Evolutionary conservation across 2,329 filamentous ascomycete species (phyloP).

Genomic region (Cordyceps pruinosa): DNA sequence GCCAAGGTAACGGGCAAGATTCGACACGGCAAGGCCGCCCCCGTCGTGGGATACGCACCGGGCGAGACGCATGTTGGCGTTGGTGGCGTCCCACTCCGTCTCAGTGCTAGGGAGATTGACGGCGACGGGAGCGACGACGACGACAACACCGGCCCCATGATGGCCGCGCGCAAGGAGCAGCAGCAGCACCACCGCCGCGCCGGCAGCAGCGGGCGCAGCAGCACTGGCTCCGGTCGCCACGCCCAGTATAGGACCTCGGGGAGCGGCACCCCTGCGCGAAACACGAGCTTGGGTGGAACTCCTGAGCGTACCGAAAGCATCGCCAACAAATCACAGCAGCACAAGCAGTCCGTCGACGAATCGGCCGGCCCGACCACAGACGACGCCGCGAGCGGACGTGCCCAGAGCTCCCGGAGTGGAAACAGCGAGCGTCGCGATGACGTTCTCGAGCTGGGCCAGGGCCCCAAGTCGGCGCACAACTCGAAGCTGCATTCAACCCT

Average conservation of each 20-base stretch:
- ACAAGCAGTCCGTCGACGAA: slow-evolving; percentile 27
- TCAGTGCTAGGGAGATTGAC: slow-evolving; percentile 93
- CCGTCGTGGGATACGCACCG: slow-evolving; percentile 70
- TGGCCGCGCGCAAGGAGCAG: slow-evolving; percentile 34
- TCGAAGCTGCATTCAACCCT: slow-evolving; percentile 51
- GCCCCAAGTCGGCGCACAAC: slow-evolving; percentile 49
- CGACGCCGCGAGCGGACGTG: slow-evolving; percentile 40
- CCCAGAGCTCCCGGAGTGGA: slow-evolving; percentile 46
- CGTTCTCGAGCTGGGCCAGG: slow-evolving; percentile 46
- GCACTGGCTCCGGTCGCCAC: slow-evolving; percentile 47
- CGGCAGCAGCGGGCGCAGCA: slow-evolving; percentile 70
- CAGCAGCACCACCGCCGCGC: slow-evolving; percentile 55
- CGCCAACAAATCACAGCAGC: slow-evolving; percentile 25
- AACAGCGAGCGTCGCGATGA: slow-evolving; percentile 57
- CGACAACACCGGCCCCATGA: slow-evolving; percentile 35
- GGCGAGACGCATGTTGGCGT: slow-evolving; percentile 67
- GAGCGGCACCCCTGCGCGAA: slow-evolving; percentile 30
- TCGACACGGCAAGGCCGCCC: slow-evolving; percentile 72
- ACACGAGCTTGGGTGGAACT: slow-evolving; percentile 48
- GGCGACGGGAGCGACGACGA: slow-evolving; percentile 78
- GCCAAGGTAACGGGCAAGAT: slow-evolving; percentile 76
- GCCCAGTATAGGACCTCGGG: slow-evolving; percentile 46
- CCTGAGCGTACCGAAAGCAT: slow-evolving; percentile 49
- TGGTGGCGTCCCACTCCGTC: slow-evolving; percentile 77
- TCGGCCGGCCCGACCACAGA: slow-evolving; percentile 23